Conservation (phyloP, 805 yeast species). For the Blastobotrys chiropterorum region DNA sequence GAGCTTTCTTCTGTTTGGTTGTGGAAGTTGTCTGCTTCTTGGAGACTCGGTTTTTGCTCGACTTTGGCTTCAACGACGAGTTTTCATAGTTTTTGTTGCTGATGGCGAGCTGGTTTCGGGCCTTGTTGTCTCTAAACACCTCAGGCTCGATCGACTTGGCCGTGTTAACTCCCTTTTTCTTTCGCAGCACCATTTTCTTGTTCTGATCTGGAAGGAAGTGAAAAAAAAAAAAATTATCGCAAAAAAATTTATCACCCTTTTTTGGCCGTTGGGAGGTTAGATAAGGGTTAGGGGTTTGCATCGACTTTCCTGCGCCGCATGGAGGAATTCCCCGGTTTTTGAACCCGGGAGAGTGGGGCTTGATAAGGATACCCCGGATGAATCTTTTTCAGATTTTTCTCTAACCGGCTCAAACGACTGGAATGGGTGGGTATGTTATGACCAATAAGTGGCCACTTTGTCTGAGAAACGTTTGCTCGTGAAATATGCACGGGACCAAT, state of each 20-base stretch:
- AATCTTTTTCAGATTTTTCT: no score
- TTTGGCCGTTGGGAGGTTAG: neutral
- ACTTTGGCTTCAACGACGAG: constrained; percentile 7
- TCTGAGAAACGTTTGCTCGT: no score
- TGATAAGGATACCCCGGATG: no score
- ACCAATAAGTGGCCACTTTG: no score
- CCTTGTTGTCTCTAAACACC: constrained; percentile 20
- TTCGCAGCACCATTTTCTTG: constrained; percentile 11
- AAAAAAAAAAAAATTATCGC: neutral
- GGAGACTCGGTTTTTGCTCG: constrained; percentile 13
- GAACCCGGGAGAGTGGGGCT: no score
- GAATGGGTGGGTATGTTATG: no score
- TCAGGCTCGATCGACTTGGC: constrained; percentile 33
- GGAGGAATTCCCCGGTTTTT: no score
- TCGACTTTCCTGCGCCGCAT: no score
- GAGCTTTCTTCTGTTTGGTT: constrained; percentile 20
- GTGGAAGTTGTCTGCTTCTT: constrained; percentile 10
- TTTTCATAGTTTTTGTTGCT: constrained; percentile 11
- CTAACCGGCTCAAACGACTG: no score
- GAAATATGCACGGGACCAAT: no score
- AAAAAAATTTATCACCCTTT: neutral
- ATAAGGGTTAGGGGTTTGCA: neutral
- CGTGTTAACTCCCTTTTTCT: constrained; percentile 10
- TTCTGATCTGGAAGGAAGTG: neutral
- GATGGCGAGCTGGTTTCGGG: constrained; percentile 19